Conservation (phyloP, 805 yeast genomes). For the Ogataea degrootiae region DNA sequence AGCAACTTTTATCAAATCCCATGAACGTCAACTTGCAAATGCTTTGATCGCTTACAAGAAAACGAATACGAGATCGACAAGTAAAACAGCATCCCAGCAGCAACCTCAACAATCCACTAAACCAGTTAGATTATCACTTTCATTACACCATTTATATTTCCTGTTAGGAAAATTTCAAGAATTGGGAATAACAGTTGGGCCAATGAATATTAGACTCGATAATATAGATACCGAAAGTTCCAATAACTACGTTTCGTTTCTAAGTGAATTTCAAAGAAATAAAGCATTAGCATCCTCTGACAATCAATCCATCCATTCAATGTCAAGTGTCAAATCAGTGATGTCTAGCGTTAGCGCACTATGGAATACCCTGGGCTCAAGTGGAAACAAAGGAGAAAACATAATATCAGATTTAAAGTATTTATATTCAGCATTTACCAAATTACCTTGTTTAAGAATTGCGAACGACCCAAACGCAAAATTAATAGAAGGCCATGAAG, state of each 20-base stretch:
- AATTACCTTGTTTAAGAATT: constrained; percentile 57
- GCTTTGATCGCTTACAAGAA: constrained; percentile 53
- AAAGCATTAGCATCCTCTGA: constrained; percentile 31
- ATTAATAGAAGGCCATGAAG: constrained; percentile 58
- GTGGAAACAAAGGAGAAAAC: constrained; percentile 42
- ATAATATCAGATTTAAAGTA: constrained; percentile 42
- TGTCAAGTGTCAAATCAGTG: constrained; percentile 51
- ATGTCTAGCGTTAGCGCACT: constrained; percentile 42
- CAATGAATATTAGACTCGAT: constrained; percentile 55
- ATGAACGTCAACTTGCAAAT: constrained; percentile 56
- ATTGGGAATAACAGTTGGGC: constrained; percentile 49
- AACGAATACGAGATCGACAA: constrained; percentile 15
- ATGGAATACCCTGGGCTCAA: constrained; percentile 32
- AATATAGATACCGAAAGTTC: constrained; percentile 48
- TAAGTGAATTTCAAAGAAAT: constrained; percentile 47
- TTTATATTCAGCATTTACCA: constrained; percentile 58
- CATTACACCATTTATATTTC: constrained; percentile 61
- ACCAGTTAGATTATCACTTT: constrained; percentile 52
- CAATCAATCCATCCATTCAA: constrained; percentile 50
- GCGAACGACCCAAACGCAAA: constrained; percentile 57
- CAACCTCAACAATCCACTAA: constrained; percentile 27
- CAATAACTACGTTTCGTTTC: constrained; percentile 49
- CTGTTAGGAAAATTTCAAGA: constrained; percentile 53
- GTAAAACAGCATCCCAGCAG: constrained; percentile 1
- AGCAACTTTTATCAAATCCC: constrained; percentile 48